Percentiles rank a stretch among this genome's conserved stretches.
Conservation (phyloP, 345 rosid genomes). For the Fremontodendron californicum region DNA sequence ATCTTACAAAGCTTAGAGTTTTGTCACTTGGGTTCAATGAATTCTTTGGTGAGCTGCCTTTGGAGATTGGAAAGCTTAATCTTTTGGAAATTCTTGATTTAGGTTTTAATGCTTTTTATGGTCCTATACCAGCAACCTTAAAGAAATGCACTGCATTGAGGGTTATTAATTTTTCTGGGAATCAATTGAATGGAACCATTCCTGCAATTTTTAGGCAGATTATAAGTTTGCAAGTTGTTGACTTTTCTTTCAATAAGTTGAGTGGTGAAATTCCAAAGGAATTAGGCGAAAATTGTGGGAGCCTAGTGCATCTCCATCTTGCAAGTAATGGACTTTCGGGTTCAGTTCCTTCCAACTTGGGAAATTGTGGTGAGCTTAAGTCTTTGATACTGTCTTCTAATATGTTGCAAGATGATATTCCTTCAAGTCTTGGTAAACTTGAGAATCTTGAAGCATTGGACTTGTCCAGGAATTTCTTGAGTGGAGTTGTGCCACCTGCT, state of each 20-base stretch:
- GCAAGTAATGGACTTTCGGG: constrained; percentile 1
- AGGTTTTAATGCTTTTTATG: constrained; percentile 5
- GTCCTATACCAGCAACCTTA: neutral
- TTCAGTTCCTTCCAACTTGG: neutral
- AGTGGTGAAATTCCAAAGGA: constrained; percentile 20
- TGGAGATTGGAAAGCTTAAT: neutral
- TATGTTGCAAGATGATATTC: constrained; percentile 1
- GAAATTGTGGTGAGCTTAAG: neutral
- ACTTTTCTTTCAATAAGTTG: constrained; percentile 35
- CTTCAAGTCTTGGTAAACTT: constrained; percentile 4
- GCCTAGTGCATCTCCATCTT: constrained; percentile 5
- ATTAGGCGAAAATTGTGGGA: neutral
- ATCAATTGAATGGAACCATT: constrained; percentile 7
- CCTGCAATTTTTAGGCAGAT: constrained; percentile 13
- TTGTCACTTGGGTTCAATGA: constrained; percentile 3
- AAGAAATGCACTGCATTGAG: neutral
- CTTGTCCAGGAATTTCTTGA: constrained; percentile 3
- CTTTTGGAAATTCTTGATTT: constrained; percentile 10
- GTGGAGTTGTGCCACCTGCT: neutral
- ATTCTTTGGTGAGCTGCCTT: neutral
- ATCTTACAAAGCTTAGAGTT: constrained; percentile 4
- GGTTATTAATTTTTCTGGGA: constrained; percentile 8
- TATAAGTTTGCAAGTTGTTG: constrained; percentile 24
- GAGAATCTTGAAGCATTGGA: constrained; percentile 8
- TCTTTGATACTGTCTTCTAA: constrained; percentile 6